These are phyloP conservation scores for Tetrapisispora arboricola DNA, from an alignment of 805 yeast genomes.

Conservation along the genomic window DNA sequence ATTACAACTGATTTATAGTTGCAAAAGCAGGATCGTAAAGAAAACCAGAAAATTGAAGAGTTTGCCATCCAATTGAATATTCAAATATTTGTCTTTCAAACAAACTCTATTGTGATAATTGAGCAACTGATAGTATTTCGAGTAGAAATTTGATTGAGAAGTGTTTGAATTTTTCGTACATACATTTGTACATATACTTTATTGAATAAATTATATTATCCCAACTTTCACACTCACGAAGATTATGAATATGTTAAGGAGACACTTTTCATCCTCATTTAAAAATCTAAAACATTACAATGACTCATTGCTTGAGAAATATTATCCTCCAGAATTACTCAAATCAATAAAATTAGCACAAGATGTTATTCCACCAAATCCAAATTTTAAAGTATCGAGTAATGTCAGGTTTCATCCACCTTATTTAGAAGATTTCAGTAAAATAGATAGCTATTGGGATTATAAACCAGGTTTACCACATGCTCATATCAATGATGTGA, in stretches of 20 bases:
- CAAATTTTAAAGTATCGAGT: slow-evolving; percentile 34
- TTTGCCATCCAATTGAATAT: too few species aligned
- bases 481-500: slow-evolving; percentile 14
- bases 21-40: too few species aligned
- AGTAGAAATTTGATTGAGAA: too few species aligned
- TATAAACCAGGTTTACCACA: slow-evolving; percentile 28
- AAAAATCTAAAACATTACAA: slow-evolving; percentile 16
- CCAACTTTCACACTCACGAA: too few species aligned
- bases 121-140: too few species aligned
- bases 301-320: slow-evolving; percentile 43
- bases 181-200: background rate
- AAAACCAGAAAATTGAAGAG: too few species aligned
- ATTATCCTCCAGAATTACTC: slow-evolving; percentile 72
- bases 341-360: slow-evolving; percentile 79
- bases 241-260: background rate
- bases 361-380: slow-evolving; percentile 57
- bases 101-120: too few species aligned
- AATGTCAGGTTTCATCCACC: slow-evolving; percentile 51
- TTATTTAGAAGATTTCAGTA: slow-evolving; percentile 59
- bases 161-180: too few species aligned
- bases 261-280: slow-evolving; percentile 1
- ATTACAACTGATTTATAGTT: too few species aligned
- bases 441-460: slow-evolving; percentile 70
- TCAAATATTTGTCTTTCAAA: too few species aligned
- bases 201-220: too few species aligned